Conservation (phyloP, 306 rosid species). For the Morella rubra region DNA sequence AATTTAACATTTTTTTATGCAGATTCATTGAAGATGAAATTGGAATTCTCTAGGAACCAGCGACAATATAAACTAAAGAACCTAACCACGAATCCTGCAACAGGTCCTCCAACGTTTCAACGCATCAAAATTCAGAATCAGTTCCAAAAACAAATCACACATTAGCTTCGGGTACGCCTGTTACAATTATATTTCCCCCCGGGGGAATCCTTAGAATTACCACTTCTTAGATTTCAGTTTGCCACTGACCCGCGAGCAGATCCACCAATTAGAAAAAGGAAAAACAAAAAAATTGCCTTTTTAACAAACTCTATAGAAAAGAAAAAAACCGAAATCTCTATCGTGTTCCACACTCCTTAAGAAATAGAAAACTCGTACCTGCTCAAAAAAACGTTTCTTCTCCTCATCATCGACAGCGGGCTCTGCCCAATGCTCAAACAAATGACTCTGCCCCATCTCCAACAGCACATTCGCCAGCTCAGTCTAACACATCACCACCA, state of each 20-base stretch:
- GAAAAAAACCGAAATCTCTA: not conserved
- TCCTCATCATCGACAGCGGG: slow-evolving; percentile 72
- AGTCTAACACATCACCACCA: slow-evolving; percentile 44
- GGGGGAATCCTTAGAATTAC: too few species aligned
- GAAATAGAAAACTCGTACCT: slow-evolving; percentile 35
- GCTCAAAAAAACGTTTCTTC: slow-evolving; percentile 74
- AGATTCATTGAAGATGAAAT: not conserved
- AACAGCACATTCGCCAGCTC: slow-evolving; percentile 59
- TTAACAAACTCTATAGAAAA: not conserved
- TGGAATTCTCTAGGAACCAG: not conserved
- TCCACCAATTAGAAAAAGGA: not conserved
- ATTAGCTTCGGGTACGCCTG: not conserved
- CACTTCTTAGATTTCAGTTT: too few species aligned
- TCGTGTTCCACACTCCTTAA: not conserved
- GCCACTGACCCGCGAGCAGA: not conserved
- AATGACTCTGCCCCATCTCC: slow-evolving; percentile 64
- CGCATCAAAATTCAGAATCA: slow-evolving; percentile 4
- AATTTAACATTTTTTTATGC: not conserved
- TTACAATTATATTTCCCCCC: too few species aligned
- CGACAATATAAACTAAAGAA: not conserved
- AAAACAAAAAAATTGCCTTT: not conserved
- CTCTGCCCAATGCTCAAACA: slow-evolving; percentile 74
- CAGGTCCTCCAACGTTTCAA: not conserved
- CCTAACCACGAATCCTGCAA: not conserved
- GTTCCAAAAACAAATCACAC: not conserved